Conservation (phyloP, 805 yeast species). For the Kuraishia ogatae region DNA sequence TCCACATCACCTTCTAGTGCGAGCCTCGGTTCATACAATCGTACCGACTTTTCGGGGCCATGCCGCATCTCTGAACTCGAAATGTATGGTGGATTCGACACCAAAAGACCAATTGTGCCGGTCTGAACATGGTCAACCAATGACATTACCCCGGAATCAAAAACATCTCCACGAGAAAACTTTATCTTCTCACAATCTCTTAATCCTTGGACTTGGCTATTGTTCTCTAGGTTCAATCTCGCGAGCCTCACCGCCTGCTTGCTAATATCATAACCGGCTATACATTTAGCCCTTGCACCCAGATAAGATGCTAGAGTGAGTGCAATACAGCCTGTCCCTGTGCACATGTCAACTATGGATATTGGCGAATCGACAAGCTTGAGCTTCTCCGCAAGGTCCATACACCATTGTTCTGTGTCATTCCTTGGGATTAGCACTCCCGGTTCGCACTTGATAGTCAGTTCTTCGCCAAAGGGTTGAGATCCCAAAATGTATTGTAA, state of each 20-base stretch:
- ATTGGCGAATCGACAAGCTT: constrained; percentile 1
- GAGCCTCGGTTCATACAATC: constrained; percentile 59
- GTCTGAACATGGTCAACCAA: background rate
- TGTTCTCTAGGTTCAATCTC: background rate
- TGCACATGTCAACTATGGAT: constrained; percentile 56
- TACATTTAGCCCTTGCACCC: background rate
- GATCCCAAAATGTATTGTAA: constrained; percentile 77
- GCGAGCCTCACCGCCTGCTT: constrained; percentile 44
- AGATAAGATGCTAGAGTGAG: constrained; percentile 15
- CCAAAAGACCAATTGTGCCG: constrained; percentile 38
- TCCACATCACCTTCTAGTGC: constrained; percentile 79
- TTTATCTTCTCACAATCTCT: constrained; percentile 3
- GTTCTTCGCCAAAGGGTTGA: constrained; percentile 71
- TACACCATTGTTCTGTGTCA: constrained; percentile 93
- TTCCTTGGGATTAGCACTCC: constrained; percentile 84
- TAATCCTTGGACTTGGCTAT: background rate
- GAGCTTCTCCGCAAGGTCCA: constrained; percentile 25
- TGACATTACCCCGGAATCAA: constrained; percentile 4
- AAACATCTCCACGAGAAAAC: constrained; percentile 12
- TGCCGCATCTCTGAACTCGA: constrained; percentile 33
- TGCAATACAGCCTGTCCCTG: constrained; percentile 87
- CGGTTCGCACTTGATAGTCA: constrained; percentile 49
- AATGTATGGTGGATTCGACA: constrained; percentile 92
- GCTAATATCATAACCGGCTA: constrained; percentile 49
- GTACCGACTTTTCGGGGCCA: constrained; percentile 59